These are phyloP conservation scores for Xylaria venustula DNA, from an alignment of 495 filamentous ascomycete genomes.

Conservation along the genomic window DNA sequence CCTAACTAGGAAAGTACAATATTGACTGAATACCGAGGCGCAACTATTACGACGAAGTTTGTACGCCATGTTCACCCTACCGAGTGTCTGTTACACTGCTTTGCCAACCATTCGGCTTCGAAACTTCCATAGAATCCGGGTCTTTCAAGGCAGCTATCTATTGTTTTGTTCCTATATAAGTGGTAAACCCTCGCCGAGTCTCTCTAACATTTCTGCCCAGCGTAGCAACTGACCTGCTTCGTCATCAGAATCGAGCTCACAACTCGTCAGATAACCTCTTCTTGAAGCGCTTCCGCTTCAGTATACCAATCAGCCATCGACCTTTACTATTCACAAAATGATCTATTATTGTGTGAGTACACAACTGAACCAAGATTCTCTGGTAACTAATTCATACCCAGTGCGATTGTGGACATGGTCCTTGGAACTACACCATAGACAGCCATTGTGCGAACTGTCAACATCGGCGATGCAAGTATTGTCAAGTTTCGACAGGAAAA, in stretches of 20 bases:
- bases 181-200: no score
- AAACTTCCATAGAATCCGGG: no score
- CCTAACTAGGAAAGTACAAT: background rate
- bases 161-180: no score
- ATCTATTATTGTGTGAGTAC: background rate
- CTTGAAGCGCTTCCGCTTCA: no score
- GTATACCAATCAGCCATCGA: no score
- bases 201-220: no score
- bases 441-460: background rate
- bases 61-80: background rate
- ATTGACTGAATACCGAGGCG: background rate
- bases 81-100: background rate
- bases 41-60: background rate
- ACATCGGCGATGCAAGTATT: background rate
- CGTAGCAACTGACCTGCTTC: no score
- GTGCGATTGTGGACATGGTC: background rate
- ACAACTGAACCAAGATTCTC: background rate
- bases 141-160: no score
- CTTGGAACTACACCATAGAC: background rate
- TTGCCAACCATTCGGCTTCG: background rate
- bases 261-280: no score
- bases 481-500: background rate
- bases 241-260: background rate
- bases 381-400: background rate
- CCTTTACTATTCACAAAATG: background rate